Base-by-base conservation (phyloP, 805 yeast genomes). In the Suhomyces vadensis region DNA sequence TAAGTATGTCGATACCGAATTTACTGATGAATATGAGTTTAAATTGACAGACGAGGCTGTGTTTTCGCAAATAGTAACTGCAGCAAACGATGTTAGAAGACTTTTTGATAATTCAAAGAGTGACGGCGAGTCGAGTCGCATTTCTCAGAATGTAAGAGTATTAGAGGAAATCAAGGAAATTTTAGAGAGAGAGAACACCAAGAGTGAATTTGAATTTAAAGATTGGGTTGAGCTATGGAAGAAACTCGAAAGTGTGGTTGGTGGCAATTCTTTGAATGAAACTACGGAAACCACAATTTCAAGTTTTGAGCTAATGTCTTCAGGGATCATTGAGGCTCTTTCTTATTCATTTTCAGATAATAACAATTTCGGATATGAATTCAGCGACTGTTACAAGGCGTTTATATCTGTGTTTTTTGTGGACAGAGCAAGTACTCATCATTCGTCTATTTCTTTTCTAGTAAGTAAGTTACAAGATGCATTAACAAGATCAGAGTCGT, bases 241-340 rank as follows among this genome's bases (percentile, higher is more conserved):
- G 3, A 41, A 41, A 6, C 51, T 70, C 16, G 43, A 51, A 23
- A 23, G 14, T 13, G 49, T 54, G 1, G 29, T 66, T 11, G 42
- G 39, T 24, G 54, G 55, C 3, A 43, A 35, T 20, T 41, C 46
- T 17, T 37, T 41, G 1, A 43, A 51, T 14, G 45, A 36, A 21
- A 42, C 44, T 11, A 39, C 41, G 1, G 43, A 51, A 14, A 36
- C 35, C 21, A 49, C 45, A 19, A 66, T 85, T 4, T 87, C 96
- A 0, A 83, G 91, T 46, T 87, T 82, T 64, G 96, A 89, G 58
- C 67, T 90, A 25, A 72, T 82, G 5, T 75, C 85, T 2, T 85
- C 90, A 1, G 90, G 90, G 0, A 60, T 87, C 5, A 71, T 85
- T 6, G 68, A 70, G 5, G 54, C 70, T 0, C 57, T 85, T 22